A percentile compares a stretch with the other conserved stretches of the same genome.
Conservation (phyloP, 2,329 filamentous ascomycete species). For the Monosporascus sp. region DNA sequence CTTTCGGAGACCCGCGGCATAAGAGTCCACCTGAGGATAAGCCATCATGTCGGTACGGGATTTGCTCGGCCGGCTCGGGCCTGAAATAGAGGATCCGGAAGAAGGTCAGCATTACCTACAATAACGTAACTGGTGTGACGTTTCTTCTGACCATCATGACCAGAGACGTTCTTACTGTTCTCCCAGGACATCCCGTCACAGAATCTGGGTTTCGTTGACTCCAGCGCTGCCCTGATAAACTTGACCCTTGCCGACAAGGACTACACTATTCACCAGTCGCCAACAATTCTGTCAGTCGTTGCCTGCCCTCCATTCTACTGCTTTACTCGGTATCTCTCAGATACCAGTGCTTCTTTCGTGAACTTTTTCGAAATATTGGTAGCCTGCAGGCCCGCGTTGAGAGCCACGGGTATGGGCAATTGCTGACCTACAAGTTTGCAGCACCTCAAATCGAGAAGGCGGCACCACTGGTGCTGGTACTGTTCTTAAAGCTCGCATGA, state of each 20-base stretch:
- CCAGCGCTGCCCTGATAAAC: slow-evolving; percentile 58
- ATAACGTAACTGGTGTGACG: not conserved
- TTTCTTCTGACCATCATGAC: not conserved
- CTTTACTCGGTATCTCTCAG: slow-evolving; percentile 32
- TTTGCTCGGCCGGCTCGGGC: slow-evolving; percentile 32
- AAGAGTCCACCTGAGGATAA: not conserved
- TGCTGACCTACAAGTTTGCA: not conserved
- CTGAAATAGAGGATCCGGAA: slow-evolving; percentile 42
- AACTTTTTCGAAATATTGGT: not conserved
- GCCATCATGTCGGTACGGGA: not conserved
- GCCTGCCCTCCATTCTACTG: not conserved
- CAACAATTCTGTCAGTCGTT: slow-evolving; percentile 55
- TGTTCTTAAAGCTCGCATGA: not conserved
- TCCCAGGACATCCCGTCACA: slow-evolving; percentile 67
- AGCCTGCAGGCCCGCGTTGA: not conserved
- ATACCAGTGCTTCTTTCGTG: not conserved
- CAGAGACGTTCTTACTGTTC: slow-evolving; percentile 87
- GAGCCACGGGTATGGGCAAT: slow-evolving; percentile 48
- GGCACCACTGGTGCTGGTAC: slow-evolving; percentile 49
- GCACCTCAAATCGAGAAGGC: slow-evolving; percentile 14
- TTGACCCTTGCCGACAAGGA: slow-evolving; percentile 64
- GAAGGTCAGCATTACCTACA: slow-evolving; percentile 32
- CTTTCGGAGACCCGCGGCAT: too few relatives aligned
- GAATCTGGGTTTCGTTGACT: slow-evolving; percentile 80
- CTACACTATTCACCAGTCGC: slow-evolving; percentile 76